phyloP scores from a whole-genome alignment of 257 asterid species.

The Thymus mandschuricus region DNA sequence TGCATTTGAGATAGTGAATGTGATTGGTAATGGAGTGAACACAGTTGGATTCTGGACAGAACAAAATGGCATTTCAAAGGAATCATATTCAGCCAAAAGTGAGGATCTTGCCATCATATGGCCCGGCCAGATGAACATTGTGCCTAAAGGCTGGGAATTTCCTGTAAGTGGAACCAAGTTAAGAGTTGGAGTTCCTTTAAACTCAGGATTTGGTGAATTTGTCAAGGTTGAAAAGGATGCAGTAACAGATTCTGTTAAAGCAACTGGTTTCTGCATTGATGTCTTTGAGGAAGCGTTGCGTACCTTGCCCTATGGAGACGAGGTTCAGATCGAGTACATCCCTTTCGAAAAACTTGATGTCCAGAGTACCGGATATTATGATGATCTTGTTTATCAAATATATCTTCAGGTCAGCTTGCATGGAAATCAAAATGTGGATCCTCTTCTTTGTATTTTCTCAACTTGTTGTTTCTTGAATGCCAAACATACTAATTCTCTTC shows the following conservation, averaged over 20 bases:
- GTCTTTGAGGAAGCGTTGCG: conserved; percentile 34
- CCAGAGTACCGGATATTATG: conserved; percentile 19
- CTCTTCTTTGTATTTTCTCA: not conserved
- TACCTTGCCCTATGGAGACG: conserved; percentile 39
- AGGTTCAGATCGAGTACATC: conserved; percentile 35
- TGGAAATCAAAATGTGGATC: too few species aligned
- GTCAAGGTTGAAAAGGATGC: too few species aligned
- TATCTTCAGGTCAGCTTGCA: too few species aligned
- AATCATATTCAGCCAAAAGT: too few species aligned
- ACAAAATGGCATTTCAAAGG: not conserved
- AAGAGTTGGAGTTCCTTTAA: too few species aligned
- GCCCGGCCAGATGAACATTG: too few species aligned
- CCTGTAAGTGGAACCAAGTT: too few species aligned
- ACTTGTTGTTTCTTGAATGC: not conserved
- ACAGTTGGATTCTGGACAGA: conserved; percentile 19
- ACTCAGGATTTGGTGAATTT: too few species aligned
- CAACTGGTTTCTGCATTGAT: conserved; percentile 10
- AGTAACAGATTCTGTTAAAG: too few species aligned
- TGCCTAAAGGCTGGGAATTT: too few species aligned
- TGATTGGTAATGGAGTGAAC: conserved; percentile 39
- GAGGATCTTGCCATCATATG: too few species aligned
- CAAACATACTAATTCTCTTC: not conserved
- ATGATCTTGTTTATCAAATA: conserved; percentile 40
- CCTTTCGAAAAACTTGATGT: conserved; percentile 22
- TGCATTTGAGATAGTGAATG: conserved; percentile 51